These are phyloP conservation scores for Epithele typhae DNA, from an alignment of 768 basidiomycete genomes.

Conservation along the genomic window DNA sequence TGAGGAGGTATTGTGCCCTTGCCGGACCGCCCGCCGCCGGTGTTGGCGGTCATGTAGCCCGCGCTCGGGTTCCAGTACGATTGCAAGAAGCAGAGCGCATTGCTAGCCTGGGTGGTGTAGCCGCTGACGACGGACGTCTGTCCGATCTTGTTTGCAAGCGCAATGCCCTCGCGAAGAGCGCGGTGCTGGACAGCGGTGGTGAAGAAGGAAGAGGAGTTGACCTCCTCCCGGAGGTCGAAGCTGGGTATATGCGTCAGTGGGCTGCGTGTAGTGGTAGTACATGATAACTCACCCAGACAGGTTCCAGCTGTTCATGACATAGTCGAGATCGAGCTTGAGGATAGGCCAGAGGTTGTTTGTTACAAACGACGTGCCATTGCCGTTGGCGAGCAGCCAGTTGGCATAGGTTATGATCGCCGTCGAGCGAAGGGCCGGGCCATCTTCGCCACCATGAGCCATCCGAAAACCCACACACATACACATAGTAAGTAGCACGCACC, in stretches of 20 bases:
- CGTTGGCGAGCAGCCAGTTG: constrained; percentile 54
- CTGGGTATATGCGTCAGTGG: no score
- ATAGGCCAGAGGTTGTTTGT: constrained; percentile 60
- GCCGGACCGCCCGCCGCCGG: constrained; percentile 68
- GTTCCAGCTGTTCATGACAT: constrained; percentile 69
- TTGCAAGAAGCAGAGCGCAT: constrained; percentile 73
- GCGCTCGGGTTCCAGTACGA: constrained; percentile 68
- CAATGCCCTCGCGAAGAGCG: constrained; percentile 62
- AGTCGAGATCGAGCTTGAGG: constrained; percentile 70
- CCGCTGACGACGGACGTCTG: constrained; percentile 38
- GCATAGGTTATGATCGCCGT: constrained; percentile 68
- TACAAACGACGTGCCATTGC: constrained; percentile 45
- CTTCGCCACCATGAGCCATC: constrained; percentile 30
- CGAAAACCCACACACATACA: neutral
- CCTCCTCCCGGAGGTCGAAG: constrained; percentile 76
- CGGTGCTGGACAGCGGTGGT: constrained; percentile 77
- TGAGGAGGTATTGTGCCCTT: constrained; percentile 72
- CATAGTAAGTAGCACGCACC: constrained; percentile 33
- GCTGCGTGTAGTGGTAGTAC: no score
- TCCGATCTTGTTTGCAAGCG: constrained; percentile 55
- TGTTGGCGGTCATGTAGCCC: constrained; percentile 71
- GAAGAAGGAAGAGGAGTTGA: constrained; percentile 72
- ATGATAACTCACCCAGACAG: constrained; percentile 51
- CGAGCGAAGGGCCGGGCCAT: constrained; percentile 73
- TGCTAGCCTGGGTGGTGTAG: constrained; percentile 57